Conservation (phyloP, 306 rosid species). For the Dalbergia cultrata region DNA sequence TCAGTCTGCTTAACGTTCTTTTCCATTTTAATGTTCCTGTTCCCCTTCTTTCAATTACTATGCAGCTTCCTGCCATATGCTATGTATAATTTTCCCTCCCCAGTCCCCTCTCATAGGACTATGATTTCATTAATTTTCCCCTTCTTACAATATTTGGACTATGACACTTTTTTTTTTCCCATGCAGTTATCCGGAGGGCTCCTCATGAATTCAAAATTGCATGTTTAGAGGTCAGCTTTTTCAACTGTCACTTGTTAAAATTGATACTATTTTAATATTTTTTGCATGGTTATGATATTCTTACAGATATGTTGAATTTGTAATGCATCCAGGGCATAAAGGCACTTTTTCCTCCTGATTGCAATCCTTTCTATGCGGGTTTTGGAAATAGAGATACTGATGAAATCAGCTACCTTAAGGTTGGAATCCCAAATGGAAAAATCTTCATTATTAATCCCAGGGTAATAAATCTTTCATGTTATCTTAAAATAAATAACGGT, state of each 20-base stretch:
- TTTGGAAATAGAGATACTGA: constrained; percentile 97
- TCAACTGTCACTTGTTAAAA: constrained; percentile 27
- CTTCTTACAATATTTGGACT: constrained; percentile 10
- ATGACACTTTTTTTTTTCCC: constrained; percentile 43
- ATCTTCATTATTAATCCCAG: constrained; percentile 87
- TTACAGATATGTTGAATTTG: constrained; percentile 37
- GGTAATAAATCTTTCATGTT: constrained; percentile 59
- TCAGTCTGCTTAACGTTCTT: constrained; percentile 29
- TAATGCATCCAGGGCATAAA: constrained; percentile 70
- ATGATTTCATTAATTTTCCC: neutral
- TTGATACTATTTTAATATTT: constrained; percentile 30
- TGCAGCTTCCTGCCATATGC: neutral
- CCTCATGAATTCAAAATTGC: constrained; percentile 98
- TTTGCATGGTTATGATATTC: constrained; percentile 21
- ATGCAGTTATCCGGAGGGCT: constrained; percentile 91
- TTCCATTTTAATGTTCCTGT: neutral
- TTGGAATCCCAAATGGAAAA: constrained; percentile 93
- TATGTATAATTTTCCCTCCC: constrained; percentile 2
- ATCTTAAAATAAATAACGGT: neutral
- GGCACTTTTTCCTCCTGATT: constrained; percentile 87
- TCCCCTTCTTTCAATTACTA: neutral
- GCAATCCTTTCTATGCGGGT: constrained; percentile 98
- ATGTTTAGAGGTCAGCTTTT: constrained; percentile 88
- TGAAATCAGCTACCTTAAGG: constrained; percentile 91
- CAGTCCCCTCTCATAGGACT: neutral